Evolutionary conservation across 371 early-diverging fungal genomes (phyloP), one percentile per base, ranked within the genome.

Genomic region (Paraphysoderma sedebokerense): DNA sequence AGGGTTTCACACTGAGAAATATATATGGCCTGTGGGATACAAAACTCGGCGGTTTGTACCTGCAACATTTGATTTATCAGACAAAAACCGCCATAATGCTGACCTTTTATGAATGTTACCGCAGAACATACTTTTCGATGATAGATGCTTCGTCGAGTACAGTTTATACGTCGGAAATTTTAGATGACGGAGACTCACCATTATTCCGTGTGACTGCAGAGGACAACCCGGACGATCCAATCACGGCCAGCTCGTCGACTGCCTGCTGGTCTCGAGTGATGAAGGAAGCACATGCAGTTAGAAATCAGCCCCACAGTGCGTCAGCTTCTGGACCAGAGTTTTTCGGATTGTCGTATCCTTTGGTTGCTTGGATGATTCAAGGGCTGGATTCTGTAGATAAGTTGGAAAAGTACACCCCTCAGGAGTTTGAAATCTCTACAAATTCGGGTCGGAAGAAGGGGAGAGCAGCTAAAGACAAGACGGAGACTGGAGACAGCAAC

Each of bases 1-100:
- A 12, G 71, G 77, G 2, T 93, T 81, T 56, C 92, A 93, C 49
- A 86, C 81, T 47, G 82, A 87, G 44, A 74, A 91, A 7, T 92
- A 93, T 52, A 88, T 93, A 44, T 93, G 79, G 61, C 87, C 95
- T 11, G 81, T 85, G 5, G 92, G 92, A 19, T 93, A 85, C 58
- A 75, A 61, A 37, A 69, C 75, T 11, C 33, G 50, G 13, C 45
- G 52, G 53, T 51, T 39, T 12, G 46, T 38, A 15, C 26, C 13
- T 38, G 29, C 20, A 20, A 17, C 22, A 26, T 38, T 46, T n/a
- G 9, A 8, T 45, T 67, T 17, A 28, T 13, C 7, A 44, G 35
- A 30, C 15, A 28, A 34, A 34, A 23, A 9, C 30, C 33, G 9
- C 48, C 11, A n/a, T 20, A 56, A 24, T 29, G 27, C 17, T n/a